phyloP scores from a whole-genome alignment of 2,329 filamentous ascomycete genomes.

The Ophiostoma sp. region DNA sequence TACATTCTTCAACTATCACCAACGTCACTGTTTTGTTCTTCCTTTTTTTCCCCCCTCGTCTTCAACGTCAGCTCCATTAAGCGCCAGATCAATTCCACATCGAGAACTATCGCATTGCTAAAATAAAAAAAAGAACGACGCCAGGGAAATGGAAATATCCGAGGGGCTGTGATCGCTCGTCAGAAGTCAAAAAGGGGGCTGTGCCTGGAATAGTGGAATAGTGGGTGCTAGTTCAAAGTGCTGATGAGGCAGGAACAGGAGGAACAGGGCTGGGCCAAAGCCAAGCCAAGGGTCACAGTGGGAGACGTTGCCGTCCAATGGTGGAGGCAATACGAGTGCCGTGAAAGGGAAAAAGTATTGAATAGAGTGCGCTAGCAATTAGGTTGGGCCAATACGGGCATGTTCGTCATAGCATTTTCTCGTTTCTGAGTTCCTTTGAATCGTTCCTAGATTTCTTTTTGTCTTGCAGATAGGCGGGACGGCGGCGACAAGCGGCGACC shows the following conservation, averaged over 20 bases:
- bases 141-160: neutral
- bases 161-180: constrained; percentile 9
- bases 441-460: too few relatives aligned
- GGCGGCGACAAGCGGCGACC: neutral
- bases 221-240: neutral
- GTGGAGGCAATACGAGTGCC: constrained; percentile 17
- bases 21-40: neutral
- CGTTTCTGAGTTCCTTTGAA: neutral
- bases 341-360: neutral
- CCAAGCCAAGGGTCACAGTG: neutral
- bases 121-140: neutral
- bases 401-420: constrained; percentile 4
- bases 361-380: neutral
- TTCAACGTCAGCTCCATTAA: neutral
- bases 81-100: neutral
- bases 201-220: neutral
- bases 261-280: neutral
- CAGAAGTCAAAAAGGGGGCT: constrained; percentile 17
- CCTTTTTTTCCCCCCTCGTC: neutral
- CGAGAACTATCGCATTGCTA: neutral
- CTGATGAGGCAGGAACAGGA: neutral
- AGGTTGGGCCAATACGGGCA: constrained; percentile 2
- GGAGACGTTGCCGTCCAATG: constrained; percentile 14
- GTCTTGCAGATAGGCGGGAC: constrained; percentile 3
- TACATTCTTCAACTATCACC: neutral